phyloP scores from a whole-genome alignment of 805 yeast species.

The Isabelozyma gotoi region DNA sequence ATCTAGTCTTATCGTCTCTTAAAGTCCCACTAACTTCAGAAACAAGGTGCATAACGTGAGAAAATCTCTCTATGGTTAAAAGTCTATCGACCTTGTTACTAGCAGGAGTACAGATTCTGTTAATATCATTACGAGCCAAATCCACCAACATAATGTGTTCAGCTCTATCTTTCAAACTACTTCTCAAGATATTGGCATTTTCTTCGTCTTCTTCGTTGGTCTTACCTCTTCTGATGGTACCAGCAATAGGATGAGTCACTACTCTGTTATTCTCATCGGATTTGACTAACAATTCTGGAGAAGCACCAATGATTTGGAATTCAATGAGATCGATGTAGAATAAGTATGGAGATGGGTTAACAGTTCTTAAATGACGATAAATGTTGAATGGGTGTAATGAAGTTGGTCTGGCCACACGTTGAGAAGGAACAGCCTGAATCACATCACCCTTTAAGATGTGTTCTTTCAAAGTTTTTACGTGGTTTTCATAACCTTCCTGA shows the following conservation, averaged over 20 bases:
- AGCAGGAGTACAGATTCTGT: slow-evolving; percentile 87
- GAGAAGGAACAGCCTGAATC: slow-evolving; percentile 98
- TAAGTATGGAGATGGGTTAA: slow-evolving; percentile 96
- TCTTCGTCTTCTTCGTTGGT: slow-evolving; percentile 89
- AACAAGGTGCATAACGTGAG: slow-evolving; percentile 96
- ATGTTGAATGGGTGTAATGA: slow-evolving; percentile 94
- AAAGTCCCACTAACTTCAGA: slow-evolving; percentile 92
- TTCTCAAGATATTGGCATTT: slow-evolving; percentile 69
- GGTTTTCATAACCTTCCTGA: slow-evolving; percentile 85
- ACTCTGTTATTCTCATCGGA: slow-evolving; percentile 70
- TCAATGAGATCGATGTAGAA: slow-evolving; percentile 90
- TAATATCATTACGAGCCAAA: slow-evolving; percentile 93
- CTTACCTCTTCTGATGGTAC: slow-evolving; percentile 88
- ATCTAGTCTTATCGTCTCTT: slow-evolving; percentile 79
- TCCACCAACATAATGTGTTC: slow-evolving; percentile 99
- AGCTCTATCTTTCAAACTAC: slow-evolving; percentile 88
- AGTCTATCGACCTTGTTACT: slow-evolving; percentile 86
- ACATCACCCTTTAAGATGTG: slow-evolving; percentile 92
- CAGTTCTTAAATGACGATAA: slow-evolving; percentile 90
- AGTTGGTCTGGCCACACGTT: slow-evolving; percentile 93
- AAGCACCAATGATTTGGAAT: slow-evolving; percentile 95
- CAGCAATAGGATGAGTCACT: slow-evolving; percentile 97
- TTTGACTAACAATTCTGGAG: slow-evolving; percentile 91
- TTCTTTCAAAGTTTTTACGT: slow-evolving; percentile 69
- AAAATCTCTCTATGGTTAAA: slow-evolving; percentile 86